These are phyloP conservation scores for Isoetes engelmannii DNA, from an alignment of 83 land plant species.

Conservation along the genomic window DNA sequence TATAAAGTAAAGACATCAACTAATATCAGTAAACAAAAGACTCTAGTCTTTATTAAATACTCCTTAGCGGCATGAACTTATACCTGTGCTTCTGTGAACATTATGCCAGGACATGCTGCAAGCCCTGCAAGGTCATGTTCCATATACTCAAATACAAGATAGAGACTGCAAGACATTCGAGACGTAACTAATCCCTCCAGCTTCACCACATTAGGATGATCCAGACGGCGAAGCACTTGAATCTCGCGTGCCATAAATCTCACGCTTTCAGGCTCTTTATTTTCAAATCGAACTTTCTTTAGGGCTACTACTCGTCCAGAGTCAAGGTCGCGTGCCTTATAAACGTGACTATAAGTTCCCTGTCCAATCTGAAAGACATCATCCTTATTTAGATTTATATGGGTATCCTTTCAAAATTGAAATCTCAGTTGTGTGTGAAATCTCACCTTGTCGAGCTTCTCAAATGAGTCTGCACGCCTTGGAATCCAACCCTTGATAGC, in stretches of 20 bases:
- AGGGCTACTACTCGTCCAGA: slow-evolving; percentile 59
- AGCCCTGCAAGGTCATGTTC: slow-evolving; percentile 77
- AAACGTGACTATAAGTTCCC: slow-evolving; percentile 76
- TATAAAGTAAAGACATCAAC: too few species aligned
- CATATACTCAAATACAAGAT: slow-evolving; percentile 61
- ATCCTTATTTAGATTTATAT: not conserved
- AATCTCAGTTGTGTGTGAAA: not conserved
- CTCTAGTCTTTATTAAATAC: too few species aligned
- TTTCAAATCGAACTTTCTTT: slow-evolving; percentile 62
- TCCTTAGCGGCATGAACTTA: not conserved
- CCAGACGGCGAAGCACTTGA: slow-evolving; percentile 54
- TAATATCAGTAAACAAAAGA: too few species aligned
- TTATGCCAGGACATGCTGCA: slow-evolving; percentile 49
- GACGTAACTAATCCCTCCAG: slow-evolving; percentile 71
- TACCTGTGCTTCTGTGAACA: slow-evolving; percentile 73
- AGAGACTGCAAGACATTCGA: slow-evolving; percentile 65
- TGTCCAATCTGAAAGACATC: slow-evolving; percentile 57
- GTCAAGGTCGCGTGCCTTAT: slow-evolving; percentile 68
- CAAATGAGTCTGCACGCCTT: slow-evolving; percentile 65
- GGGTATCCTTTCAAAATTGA: not conserved
- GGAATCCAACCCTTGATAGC: slow-evolving; percentile 75
- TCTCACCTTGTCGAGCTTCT: slow-evolving; percentile 62
- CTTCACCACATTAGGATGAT: slow-evolving; percentile 63
- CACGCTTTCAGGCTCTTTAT: slow-evolving; percentile 25
- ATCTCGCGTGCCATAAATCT: slow-evolving; percentile 74